phyloP scores from a whole-genome alignment of 805 yeast genomes.

The Schizosaccharomyces osmophilus region DNA sequence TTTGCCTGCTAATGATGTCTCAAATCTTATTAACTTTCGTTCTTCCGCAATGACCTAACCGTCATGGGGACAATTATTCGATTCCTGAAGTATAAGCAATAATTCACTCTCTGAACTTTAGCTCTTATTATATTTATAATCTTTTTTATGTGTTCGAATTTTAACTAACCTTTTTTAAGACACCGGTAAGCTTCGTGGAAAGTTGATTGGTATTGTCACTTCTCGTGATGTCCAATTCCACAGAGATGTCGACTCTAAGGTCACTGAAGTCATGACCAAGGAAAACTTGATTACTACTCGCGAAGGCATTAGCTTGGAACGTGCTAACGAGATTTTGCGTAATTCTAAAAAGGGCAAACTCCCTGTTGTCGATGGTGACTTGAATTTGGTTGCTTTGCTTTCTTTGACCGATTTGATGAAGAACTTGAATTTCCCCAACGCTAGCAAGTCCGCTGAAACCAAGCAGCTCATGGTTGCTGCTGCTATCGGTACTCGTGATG shows the following conservation, averaged over 20 bases:
- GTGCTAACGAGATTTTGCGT: constrained; percentile 80
- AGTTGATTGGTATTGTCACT: constrained; percentile 82
- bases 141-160: not conserved
- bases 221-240: constrained; percentile 93
- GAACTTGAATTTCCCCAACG: constrained; percentile 78
- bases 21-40: constrained; percentile 70
- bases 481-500: constrained; percentile 81
- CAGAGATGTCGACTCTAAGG: constrained; percentile 37
- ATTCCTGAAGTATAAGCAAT: not conserved
- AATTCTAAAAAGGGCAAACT: constrained; percentile 90
- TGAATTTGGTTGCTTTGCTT: constrained; percentile 62
- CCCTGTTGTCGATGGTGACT: constrained; percentile 62
- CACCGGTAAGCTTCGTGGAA: constrained; percentile 64
- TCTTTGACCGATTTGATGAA: constrained; percentile 94
- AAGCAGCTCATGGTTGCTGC: constrained; percentile 97
- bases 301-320: constrained; percentile 53
- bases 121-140: not conserved
- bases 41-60: constrained; percentile 41
- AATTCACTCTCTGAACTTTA: no score
- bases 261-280: constrained; percentile 68
- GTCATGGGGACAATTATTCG: constrained; percentile 61
- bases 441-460: constrained; percentile 76
- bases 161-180: constrained; percentile 21
- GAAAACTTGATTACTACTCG: constrained; percentile 55
- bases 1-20: constrained; percentile 8